Evolutionary conservation across 2,329 filamentous ascomycete species (phyloP), one percentile per base, ranked within the genome.

Genomic region (Tolypocladium amazonense): DNA sequence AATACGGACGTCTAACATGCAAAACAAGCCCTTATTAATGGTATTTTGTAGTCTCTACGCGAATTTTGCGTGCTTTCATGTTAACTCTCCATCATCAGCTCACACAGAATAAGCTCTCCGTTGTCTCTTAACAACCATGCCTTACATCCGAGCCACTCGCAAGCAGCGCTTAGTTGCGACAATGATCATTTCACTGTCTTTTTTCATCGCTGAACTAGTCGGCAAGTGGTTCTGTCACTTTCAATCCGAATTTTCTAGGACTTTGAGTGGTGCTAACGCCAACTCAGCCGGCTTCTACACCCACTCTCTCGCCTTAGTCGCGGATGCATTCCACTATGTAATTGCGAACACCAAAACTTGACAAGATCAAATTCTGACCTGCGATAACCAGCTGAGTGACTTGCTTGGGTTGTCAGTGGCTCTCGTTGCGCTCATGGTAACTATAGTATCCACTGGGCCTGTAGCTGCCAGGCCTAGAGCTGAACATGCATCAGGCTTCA

Each of bases 271-370:
- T 35, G 11, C 30, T 54, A 54, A 54, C 4, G 30, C 20, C 30
- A 23, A 27, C 25, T 18, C 62, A 83, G 83, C 88, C 61, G 87
- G 87, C 2, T 88, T 89, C 66, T 85, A 84, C 62, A 91, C 89
- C 1, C 78, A 79, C 58, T 91, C 88, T 0, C 77, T 92, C 14
- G 88, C 88, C 0, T 76, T 92, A 2, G 77, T 92, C 33, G 88
- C 89, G 35, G 89, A 92, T 77, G 87, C 89, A 1, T 91, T 92
- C 65, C 89, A 92, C 69, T 90, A 90, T 68, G 86, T 88, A 74
- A 56, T 58, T 11, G 43, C 50, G 11, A 12, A 12, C 3, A 30
- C 43, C 25, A 23, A 23, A 1, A 3, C 20, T 23, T 7, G 20
- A 37, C 20, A 0, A 35, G 15, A 35, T 37, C 5, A 12, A 14